Evolutionary conservation across 257 asterid species (phyloP), one percentile per base, ranked within the genome.

Genomic region (Petunia secreta): DNA sequence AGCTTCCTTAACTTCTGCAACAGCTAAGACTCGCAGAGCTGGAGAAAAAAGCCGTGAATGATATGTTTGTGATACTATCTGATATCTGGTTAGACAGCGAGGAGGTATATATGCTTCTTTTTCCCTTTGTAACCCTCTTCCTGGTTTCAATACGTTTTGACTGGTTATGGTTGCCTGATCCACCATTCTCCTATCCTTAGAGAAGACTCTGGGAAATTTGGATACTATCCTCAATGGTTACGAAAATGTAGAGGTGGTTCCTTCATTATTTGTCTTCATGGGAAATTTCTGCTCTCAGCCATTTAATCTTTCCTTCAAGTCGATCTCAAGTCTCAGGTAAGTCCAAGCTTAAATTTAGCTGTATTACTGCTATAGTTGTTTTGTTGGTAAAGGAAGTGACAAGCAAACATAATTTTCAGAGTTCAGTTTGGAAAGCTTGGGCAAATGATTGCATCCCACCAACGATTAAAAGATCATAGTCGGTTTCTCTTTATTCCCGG

Each of bases 261-360:
- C 99, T 43, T 96, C 98, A 74, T 90, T 96, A 71, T 96, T 96
- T 82, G 92, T 92, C 87, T 91, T 94, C 87, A 96, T 96, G 99
- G 99, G 99, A 81, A 96, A 96, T 86, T 93, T 96, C 87, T 92
- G 96, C 80, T 96, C 98, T 69, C 93, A 63, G 80, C 99, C 99
- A 36, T 96, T 97, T 81, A 93, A 96, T 86, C 88, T 96, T 81
- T 88, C 97, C 54, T 96, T 96, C 86, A 90, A 80, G 85, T 94
- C 97, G 73, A 92, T 90, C 83, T 89, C 97, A 36, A 89, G 82
- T 79, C 91, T 92, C 85, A 94, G 98, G 99, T 91, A 79, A 85
- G 82, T 63, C 84, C 34, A 39, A 69, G 75, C 64, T 46, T 14
- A 74, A 81, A 36, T 84, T 82, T 76, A 79, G 81, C 79, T 78